Percentiles rank a stretch among this genome's conserved stretches.
phyloP scores from a whole-genome alignment of 306 rosid species.

The Cercis canadensis region DNA sequence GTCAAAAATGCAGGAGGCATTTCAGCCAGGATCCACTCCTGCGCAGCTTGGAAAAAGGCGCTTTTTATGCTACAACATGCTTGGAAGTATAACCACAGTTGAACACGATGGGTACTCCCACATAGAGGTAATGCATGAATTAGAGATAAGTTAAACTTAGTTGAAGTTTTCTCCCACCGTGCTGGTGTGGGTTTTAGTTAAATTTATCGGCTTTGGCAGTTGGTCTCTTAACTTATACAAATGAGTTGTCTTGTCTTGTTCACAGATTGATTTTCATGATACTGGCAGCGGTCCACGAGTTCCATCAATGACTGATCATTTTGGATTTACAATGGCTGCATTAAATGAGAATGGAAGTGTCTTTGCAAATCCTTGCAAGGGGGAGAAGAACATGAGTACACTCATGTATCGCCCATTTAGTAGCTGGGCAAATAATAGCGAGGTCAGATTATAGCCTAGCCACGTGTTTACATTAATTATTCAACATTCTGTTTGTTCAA shows the following conservation, averaged over 20 bases:
- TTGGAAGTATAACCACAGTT: conserved; percentile 80
- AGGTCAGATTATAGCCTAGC: conserved; percentile 60
- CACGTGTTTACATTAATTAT: not conserved
- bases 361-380: conserved; percentile 94
- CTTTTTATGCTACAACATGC: conserved; percentile 93
- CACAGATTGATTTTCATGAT: conserved; percentile 95
- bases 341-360: conserved; percentile 81
- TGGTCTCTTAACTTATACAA: not conserved
- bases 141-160: conserved; percentile 20
- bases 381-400: conserved; percentile 91
- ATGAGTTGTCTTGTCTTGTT: conserved; percentile 34
- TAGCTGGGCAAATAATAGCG: conserved; percentile 93
- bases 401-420: conserved; percentile 96
- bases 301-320: conserved; percentile 97
- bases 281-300: conserved; percentile 87
- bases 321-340: conserved; percentile 97
- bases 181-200: conserved; percentile 2
- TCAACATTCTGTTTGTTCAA: conserved; percentile 13
- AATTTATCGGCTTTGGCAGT: not conserved
- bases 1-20: conserved; percentile 78
- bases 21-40: conserved; percentile 94
- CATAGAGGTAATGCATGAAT: conserved; percentile 67
- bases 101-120: conserved; percentile 91
- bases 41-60: conserved; percentile 78
- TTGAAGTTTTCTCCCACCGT: not conserved